Conservation (phyloP, 352 stramenopile genomes). For the Pythium aristosporum region DNA sequence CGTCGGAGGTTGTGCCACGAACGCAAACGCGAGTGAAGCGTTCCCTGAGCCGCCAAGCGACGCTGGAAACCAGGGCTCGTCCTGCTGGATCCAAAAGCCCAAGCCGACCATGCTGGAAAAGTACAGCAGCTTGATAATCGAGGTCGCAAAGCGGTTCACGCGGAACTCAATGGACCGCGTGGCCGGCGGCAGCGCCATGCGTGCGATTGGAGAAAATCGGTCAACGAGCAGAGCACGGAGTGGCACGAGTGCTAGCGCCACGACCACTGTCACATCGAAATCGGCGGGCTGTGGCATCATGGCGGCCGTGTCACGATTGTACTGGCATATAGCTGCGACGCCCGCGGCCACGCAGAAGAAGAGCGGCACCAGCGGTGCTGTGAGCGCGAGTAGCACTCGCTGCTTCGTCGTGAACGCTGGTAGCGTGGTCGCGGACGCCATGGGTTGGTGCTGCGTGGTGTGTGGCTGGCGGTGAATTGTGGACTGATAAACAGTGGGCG, state of each 20-base stretch:
- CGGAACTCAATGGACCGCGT: conserved; percentile 15
- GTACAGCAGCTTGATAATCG: conserved; percentile 62
- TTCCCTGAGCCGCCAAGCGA: conserved; percentile 1
- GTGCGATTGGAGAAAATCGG: too few relatives aligned
- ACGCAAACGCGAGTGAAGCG: neutral
- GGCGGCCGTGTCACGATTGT: neutral
- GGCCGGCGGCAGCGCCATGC: too few relatives aligned
- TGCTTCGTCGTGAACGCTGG: neutral
- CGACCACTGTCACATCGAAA: too few relatives aligned
- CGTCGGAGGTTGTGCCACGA: conserved; percentile 10
- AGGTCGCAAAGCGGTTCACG: conserved; percentile 52
- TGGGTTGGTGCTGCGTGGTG: too few relatives aligned
- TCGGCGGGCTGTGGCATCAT: too few relatives aligned
- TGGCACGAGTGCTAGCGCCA: too few relatives aligned
- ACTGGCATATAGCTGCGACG: neutral
- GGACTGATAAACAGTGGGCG: too few relatives aligned
- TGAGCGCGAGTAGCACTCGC: conserved; percentile 3
- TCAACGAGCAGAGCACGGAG: too few relatives aligned
- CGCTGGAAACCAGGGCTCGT: neutral
- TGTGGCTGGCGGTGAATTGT: too few relatives aligned
- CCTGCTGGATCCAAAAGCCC: conserved; percentile 20
- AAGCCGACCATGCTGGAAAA: conserved; percentile 38
- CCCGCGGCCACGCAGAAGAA: neutral
- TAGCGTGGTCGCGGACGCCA: too few relatives aligned
- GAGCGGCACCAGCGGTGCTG: neutral